Evolutionary conservation across 345 rosid genomes (phyloP).

Genomic region (Laguncularia racemosa): DNA sequence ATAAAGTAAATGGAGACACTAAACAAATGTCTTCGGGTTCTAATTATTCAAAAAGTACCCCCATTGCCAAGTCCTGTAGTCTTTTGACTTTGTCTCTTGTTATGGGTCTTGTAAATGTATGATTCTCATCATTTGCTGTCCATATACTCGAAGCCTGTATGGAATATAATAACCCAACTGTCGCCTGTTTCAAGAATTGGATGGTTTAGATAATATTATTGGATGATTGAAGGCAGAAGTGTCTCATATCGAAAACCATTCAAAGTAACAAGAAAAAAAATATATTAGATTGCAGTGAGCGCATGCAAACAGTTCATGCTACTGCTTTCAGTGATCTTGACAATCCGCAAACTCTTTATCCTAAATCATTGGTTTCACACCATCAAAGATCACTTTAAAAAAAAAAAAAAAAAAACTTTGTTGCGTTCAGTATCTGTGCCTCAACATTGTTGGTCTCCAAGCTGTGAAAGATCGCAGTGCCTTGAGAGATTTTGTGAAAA

Average conservation of each 20-base stretch:
- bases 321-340: constrained; percentile 45
- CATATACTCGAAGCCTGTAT: constrained; percentile 87
- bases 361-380: constrained; percentile 78
- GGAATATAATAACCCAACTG: constrained; percentile 95
- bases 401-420: no score
- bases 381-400: constrained; percentile 69
- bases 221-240: constrained; percentile 77
- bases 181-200: constrained; percentile 90
- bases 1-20: no score
- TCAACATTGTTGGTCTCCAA: constrained; percentile 78
- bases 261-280: constrained; percentile 43
- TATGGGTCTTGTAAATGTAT: no score
- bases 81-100: no score
- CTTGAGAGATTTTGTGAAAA: constrained; percentile 82
- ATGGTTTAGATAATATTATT: constrained; percentile 91
- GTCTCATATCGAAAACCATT: constrained; percentile 50
- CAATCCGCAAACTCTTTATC: constrained; percentile 51
- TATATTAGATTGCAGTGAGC: constrained; percentile 34
- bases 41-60: no score
- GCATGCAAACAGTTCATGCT: constrained; percentile 24
- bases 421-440: constrained; percentile 92
- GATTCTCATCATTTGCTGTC: no score
- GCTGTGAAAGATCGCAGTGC: constrained; percentile 85
- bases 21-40: no score
- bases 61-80: no score